Conservation (phyloP, 2,329 filamentous ascomycete species). For the Pyrenophora graminea region DNA sequence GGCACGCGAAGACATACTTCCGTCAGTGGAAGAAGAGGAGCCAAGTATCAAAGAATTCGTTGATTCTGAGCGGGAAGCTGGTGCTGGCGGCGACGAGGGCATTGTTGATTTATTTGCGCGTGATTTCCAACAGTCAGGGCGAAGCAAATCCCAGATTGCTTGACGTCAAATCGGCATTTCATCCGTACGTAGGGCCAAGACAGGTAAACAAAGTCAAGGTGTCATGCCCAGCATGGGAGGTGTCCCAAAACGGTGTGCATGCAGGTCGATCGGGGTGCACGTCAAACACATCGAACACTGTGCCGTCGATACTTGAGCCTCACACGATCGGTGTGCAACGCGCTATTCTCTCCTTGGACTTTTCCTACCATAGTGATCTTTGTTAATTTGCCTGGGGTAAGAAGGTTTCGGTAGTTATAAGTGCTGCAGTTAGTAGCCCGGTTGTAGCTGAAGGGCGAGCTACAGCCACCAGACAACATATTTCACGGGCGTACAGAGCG, state of each 20-base stretch:
- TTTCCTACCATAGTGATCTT: too few relatives aligned
- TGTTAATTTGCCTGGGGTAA: neutral
- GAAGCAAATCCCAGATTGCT: slow-evolving; percentile 7
- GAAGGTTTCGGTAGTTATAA: too few relatives aligned
- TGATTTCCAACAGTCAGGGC: neutral
- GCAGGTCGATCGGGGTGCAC: neutral
- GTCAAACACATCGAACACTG: neutral
- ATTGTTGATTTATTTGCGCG: neutral
- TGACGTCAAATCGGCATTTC: slow-evolving; percentile 14
- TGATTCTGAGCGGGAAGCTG: neutral
- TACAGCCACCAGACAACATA: too few relatives aligned
- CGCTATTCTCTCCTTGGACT: neutral
- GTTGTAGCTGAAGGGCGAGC: too few relatives aligned
- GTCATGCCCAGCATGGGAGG: slow-evolving; percentile 1
- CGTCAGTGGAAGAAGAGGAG: neutral
- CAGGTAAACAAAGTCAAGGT: slow-evolving; percentile 7
- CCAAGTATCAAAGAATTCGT: neutral
- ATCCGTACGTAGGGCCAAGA: neutral
- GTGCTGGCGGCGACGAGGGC: neutral
- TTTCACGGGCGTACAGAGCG: too few relatives aligned
- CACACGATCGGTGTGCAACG: neutral
- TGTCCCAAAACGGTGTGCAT: neutral
- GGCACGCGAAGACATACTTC: slow-evolving; percentile 10
- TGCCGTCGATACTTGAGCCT: neutral
- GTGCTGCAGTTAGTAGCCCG: too few relatives aligned